Base-by-base conservation (phyloP, 2,329 filamentous ascomycete species). In the Fonsecaea multimorphosa region DNA sequence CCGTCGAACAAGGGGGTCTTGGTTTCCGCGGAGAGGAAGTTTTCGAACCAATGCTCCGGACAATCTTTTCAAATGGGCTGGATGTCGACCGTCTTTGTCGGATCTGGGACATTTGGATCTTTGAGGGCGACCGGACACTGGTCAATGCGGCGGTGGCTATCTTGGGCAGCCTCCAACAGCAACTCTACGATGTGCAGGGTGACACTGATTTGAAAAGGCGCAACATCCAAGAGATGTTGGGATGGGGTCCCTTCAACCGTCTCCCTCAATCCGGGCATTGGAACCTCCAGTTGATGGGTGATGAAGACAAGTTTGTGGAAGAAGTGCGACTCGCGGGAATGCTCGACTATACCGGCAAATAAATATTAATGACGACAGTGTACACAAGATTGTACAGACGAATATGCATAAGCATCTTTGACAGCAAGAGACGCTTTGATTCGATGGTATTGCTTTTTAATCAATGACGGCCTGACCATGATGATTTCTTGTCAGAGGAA, bases 31-130 rank as follows among this genome's bases (percentile, higher is more conserved):
- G 71, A 6, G 77, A 80, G 62, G 80, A 80, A 76, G 80, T 80
- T 68, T 81, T 86, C 69, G 81, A 83, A 52, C 81, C 83, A 3
- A 83, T 86, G 75, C 83, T 87, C 72, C 80, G 80, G 61, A 83
- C 79, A 3, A 75, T 87, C 16, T 83, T 86, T 69, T 80, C 79
- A 16, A 82, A 82, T 58, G 80, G 83, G 1, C 77, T 86, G 1
- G 80, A 82, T 49, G 74, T 86, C 9, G 85, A 86, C 64, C 79
- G 82, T 36, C 79, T 84, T 11, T 82, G 82, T 55, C 78, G 86
- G 2, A 77, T 88, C 22, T 87, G 86, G 85, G 86, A 89, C 71
- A 82, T 87, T 58, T 87, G 84, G 75, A 82, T 84, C 1, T 85
- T 89, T 63, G 86, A 89, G 73, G 85, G 85, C 32, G 86, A 89